phyloP scores from a whole-genome alignment of 2,329 filamentous ascomycete genomes.

The Sphaceloma murrayae region DNA sequence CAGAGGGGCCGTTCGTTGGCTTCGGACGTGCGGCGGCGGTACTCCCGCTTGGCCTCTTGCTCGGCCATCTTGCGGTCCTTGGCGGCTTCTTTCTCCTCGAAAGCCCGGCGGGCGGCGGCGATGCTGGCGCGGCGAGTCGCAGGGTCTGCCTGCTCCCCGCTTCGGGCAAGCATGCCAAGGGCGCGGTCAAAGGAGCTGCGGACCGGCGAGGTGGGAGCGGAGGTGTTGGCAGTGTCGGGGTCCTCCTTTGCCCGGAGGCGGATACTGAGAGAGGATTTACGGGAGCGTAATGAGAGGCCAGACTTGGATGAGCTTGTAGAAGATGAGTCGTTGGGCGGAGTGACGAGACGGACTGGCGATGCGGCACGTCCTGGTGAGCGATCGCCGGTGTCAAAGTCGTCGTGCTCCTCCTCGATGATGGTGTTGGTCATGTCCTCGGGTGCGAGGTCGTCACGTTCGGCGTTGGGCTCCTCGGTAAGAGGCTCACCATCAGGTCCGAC shows the following conservation, averaged over 20 bases:
- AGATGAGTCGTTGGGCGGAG: not conserved
- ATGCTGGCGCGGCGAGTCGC: conserved; percentile 12
- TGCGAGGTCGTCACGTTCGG: not conserved
- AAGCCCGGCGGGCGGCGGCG: conserved; percentile 10
- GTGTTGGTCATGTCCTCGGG: not conserved
- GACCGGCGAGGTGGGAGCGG: conserved; percentile 9
- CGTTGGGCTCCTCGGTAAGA: not conserved
- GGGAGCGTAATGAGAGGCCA: conserved; percentile 2
- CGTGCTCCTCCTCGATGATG: conserved; percentile 13
- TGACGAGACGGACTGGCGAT: not conserved
- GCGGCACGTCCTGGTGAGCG: conserved; percentile 1
- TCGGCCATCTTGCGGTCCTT: conserved; percentile 13
- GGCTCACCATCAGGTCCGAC: not conserved
- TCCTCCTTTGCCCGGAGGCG: conserved; percentile 12
- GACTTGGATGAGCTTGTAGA: conserved; percentile 1
- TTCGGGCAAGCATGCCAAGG: conserved; percentile 1
- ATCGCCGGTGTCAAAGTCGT: not conserved
- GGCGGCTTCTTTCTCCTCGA: conserved; percentile 16
- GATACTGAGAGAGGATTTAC: conserved; percentile 16
- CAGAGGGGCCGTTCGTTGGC: conserved; percentile 9
- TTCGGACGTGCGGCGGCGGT: conserved; percentile 11
- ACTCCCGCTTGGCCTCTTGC: conserved; percentile 9
- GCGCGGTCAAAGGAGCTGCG: conserved; percentile 14
- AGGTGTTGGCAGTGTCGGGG: conserved; percentile 5
- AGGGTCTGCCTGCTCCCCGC: conserved; percentile 5